Evolutionary conservation across 1,284 basidiomycete species (phyloP), one percentile per base, ranked within the genome.

Genomic region (Apiotrichum akiyoshidainum): DNA sequence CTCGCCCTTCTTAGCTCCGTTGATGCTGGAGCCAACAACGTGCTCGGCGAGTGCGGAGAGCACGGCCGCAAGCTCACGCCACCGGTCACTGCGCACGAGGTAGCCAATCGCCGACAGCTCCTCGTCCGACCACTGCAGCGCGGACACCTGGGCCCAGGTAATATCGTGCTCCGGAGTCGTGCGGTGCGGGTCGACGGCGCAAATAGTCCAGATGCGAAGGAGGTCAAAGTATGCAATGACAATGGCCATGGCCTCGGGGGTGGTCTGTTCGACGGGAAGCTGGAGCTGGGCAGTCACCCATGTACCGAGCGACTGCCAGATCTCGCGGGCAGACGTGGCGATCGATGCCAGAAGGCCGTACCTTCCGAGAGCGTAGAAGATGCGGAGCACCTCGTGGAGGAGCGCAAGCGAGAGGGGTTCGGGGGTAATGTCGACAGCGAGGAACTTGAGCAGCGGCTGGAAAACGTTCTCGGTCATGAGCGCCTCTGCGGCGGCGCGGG

Each of bases 151-250:
- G 55, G 87, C 90, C 94, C 93, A 97, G 5, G 89, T 80, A 48
- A 97, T 85, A 59, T 92, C 91, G 74, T 98, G 93, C 17, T 82
- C 82, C 0, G 90, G 90, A 9, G 86, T 87, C 9, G 92, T 94
- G 58, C 83, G 81, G 73, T 98, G 94, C 2, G 94, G 93, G 71
- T 97, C 89, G 21, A 85, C 83, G 0, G 92, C 90, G 65, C 91
- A 94, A 1, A 85, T 81, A 9, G 82, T 87, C 92, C 92, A 97
- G 0, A 82, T 78, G 55, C 84, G 83, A 1, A 91, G 67, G 5
- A 90, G 74, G 22, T 71, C 67, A 39, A 78, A 75, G 65, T 79
- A 78, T 0, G 68, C 45, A 71, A 73, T 14, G 78, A 77, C 83
- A 83, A 91, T 40, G 5, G 33, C 26, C 14, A 19, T 22, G 16